Percentiles rank a stretch among this genome's conserved stretches.
phyloP scores from a whole-genome alignment of 192 early-diverging fungal species.

The Backusella sp. region DNA sequence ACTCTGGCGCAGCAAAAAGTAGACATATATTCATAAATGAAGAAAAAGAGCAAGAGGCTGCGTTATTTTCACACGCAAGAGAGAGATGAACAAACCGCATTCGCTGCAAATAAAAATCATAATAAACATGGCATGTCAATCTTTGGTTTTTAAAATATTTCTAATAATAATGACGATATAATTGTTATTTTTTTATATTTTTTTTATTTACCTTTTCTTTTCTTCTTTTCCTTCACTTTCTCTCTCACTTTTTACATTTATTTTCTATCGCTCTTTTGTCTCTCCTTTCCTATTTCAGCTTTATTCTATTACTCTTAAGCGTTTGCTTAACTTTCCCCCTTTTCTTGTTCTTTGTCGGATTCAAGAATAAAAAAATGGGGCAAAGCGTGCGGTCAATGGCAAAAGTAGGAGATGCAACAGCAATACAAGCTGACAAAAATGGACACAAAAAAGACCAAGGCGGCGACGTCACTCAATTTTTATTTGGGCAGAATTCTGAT shows the following conservation, averaged over 20 bases:
- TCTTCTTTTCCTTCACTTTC: neutral
- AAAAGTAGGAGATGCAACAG: neutral
- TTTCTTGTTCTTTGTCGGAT: neutral
- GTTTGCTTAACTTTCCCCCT: neutral
- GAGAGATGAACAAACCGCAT: neutral
- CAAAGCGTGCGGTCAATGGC: neutral
- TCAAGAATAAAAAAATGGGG: neutral
- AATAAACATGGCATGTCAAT: neutral
- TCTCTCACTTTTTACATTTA: neutral
- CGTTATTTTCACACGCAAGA: neutral
- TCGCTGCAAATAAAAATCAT: neutral
- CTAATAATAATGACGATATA: neutral
- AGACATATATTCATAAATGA: neutral
- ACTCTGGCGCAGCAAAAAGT: neutral
- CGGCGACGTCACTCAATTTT: constrained; percentile 1
- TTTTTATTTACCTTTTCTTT: neutral
- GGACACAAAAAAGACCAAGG: neutral
- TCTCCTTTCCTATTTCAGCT: neutral
- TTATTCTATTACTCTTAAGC: neutral
- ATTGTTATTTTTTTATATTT: neutral
- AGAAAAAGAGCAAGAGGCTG: neutral
- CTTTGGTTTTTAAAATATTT: neutral
- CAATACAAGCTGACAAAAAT: neutral
- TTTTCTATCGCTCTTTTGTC: too few relatives aligned
- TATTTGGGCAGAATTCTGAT: neutral